phyloP scores from a whole-genome alignment of 306 rosid species.

The Oemleria cerasiformis region DNA sequence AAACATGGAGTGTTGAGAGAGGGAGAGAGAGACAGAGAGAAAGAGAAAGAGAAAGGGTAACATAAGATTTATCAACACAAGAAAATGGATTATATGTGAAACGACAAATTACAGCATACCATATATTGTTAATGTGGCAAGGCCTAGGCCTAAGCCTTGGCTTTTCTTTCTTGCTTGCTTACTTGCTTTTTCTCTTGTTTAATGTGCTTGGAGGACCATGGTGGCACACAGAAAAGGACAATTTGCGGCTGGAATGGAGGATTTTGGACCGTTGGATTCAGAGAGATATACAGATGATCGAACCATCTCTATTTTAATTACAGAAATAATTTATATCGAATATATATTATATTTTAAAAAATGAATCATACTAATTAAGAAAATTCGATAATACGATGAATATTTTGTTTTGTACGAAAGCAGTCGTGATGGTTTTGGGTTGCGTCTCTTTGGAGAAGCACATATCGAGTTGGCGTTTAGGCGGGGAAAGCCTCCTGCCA shows the following conservation, averaged over 20 bases:
- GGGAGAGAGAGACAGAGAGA: neutral
- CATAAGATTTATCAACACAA: conserved; percentile 37
- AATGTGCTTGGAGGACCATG: too few species aligned
- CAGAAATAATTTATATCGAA: too few species aligned
- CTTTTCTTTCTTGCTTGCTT: too few species aligned
- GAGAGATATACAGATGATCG: too few species aligned
- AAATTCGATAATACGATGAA: too few species aligned
- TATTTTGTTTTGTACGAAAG: neutral
- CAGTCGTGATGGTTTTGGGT: conserved; percentile 6
- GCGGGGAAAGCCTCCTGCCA: conserved; percentile 5
- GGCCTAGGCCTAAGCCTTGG: neutral
- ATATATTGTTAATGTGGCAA: neutral
- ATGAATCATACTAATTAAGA: too few species aligned
- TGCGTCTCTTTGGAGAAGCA: conserved; percentile 18
- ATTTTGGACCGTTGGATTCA: conserved; percentile 41
- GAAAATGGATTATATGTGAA: conserved; percentile 18
- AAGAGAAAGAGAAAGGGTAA: conserved; percentile 24
- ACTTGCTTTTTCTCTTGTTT: too few species aligned
- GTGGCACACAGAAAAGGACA: too few species aligned
- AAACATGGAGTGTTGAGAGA: conserved; percentile 12
- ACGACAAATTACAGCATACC: conserved; percentile 27
- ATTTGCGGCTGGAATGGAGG: conserved; percentile 36
- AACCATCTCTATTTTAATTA: too few species aligned
- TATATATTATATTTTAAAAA: too few species aligned
- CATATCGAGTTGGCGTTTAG: conserved; percentile 14